Evolutionary conservation across 2,329 filamentous ascomycete genomes (phyloP).

Genomic region (Diaporthe vexans): DNA sequence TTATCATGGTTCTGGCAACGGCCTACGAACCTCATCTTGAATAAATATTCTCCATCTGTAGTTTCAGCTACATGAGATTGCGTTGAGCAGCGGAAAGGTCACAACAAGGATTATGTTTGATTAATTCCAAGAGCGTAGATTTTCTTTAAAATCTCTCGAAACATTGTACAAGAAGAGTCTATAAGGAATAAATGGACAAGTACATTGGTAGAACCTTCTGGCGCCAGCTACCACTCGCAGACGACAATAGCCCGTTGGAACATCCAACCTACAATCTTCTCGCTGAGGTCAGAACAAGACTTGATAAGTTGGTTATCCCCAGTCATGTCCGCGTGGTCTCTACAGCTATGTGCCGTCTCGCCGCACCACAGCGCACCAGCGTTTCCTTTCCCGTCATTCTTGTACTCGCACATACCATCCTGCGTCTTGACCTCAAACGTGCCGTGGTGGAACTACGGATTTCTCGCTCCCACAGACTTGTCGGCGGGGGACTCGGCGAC

Average conservation of each 20-base stretch:
- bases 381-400: background rate
- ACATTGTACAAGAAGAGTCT: background rate
- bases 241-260: background rate
- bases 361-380: background rate
- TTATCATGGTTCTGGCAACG: no score
- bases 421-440: no score
- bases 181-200: background rate
- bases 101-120: background rate
- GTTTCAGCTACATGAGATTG: no score
- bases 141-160: background rate
- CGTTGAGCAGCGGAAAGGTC: no score
- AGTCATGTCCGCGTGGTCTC: background rate
- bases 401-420: no score
- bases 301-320: background rate
- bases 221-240: background rate
- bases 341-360: background rate
- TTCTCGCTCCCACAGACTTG: no score
- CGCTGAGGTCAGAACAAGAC: background rate
- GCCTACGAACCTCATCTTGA: no score
- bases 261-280: background rate
- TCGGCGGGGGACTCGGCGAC: no score
- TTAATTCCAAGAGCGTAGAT: background rate
- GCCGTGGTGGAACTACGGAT: no score
- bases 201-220: no score
- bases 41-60: no score